Percentiles rank a stretch among this genome's conserved stretches.
These are phyloP conservation scores for Vitis hybrid DNA, from an alignment of 177 flowering plant species.

Conservation along the genomic window DNA sequence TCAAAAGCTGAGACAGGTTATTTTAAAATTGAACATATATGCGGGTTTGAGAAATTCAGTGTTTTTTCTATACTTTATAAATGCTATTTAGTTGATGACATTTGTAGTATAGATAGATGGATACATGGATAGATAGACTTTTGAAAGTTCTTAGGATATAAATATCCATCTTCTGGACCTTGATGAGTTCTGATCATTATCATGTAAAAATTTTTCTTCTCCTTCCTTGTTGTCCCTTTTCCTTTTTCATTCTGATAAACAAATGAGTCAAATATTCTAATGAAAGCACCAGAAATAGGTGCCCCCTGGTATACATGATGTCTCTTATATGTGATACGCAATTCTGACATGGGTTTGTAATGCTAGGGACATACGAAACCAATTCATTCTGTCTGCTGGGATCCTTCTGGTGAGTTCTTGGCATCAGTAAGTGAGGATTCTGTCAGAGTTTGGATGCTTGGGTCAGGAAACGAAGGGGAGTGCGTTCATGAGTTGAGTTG, in stretches of 20 bases:
- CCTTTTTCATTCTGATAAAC: not conserved
- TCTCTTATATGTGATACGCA: no score
- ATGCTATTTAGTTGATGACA: no score
- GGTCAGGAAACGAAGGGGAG: conserved; percentile 58
- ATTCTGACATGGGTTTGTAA: not conserved
- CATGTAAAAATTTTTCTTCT: no score
- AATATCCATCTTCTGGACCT: no score
- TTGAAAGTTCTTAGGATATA: not conserved
- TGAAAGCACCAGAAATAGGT: no score
- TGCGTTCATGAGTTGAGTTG: conserved; percentile 59
- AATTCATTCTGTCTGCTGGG: conserved; percentile 70
- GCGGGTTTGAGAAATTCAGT: no score
- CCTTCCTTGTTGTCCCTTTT: not conserved
- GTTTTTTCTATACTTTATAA: no score
- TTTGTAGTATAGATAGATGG: no score
- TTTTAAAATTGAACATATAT: not conserved
- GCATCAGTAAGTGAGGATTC: conserved; percentile 82
- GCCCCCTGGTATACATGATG: no score
- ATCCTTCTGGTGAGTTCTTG: conserved; percentile 56
- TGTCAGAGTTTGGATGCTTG: conserved; percentile 61
- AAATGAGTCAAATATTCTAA: not conserved
- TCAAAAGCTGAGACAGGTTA: not conserved
- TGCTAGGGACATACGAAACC: conserved; percentile 65
- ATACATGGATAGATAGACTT: no score
- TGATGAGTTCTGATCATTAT: no score